Evolutionary conservation across 768 basidiomycete genomes (phyloP).

Genomic region (Naganishia onofrii): DNA sequence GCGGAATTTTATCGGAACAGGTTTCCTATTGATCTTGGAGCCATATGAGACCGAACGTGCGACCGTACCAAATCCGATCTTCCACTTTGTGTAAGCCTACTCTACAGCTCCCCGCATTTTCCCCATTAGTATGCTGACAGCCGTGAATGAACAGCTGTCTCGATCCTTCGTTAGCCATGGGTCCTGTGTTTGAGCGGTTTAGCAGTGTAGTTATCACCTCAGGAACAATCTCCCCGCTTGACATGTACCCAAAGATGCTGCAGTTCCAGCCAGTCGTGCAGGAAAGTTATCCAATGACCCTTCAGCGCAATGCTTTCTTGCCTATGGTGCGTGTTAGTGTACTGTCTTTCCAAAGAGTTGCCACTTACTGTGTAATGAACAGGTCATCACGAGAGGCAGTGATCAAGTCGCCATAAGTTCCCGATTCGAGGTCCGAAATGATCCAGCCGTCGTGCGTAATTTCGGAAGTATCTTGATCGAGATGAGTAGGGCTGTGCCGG

Average conservation of each 20-base stretch:
- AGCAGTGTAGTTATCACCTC: conserved; percentile 98
- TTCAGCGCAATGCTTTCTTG: conserved; percentile 91
- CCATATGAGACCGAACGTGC: conserved; percentile 98
- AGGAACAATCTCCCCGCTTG: conserved; percentile 94
- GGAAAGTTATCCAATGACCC: conserved; percentile 96
- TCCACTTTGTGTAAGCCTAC: conserved; percentile 80
- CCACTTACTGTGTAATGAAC: neutral
- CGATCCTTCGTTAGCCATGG: conserved; percentile 94
- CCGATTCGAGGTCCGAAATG: conserved; percentile 96
- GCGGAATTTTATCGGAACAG: conserved; percentile 54
- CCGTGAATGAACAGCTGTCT: conserved; percentile 69
- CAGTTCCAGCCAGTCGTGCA: conserved; percentile 95
- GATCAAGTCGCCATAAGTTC: conserved; percentile 99
- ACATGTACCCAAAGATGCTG: conserved; percentile 99
- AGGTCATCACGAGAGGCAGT: conserved; percentile 97
- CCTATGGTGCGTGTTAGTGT: conserved; percentile 65
- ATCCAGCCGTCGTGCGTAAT: conserved; percentile 97
- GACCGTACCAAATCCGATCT: conserved; percentile 96
- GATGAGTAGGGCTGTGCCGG: conserved; percentile 95
- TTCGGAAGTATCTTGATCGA: conserved; percentile 97
- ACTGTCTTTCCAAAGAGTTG: neutral
- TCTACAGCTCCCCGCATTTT: conserved; percentile 8
- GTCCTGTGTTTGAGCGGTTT: conserved; percentile 96
- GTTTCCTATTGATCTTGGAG: conserved; percentile 92
- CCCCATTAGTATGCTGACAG: conserved; percentile 23